Evolutionary conservation across 1,139 yeast genomes (phyloP).

Genomic region (Pichia norvegensis): DNA sequence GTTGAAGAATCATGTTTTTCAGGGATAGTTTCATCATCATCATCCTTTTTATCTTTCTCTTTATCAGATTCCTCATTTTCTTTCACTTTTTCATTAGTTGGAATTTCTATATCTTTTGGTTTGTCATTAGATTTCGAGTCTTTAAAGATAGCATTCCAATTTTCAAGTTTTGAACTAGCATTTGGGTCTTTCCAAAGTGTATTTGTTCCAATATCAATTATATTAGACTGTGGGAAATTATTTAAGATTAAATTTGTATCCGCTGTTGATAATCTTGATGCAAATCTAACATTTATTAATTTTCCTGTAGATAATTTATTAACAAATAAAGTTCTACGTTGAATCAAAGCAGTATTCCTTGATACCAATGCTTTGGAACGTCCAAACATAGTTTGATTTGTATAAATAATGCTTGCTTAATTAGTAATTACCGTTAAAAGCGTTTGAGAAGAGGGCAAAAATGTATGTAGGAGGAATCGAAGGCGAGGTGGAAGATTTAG

Average conservation of each 20-base stretch:
- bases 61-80: conserved; percentile 7
- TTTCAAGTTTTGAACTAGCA: neutral
- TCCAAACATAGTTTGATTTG: conserved; percentile 15
- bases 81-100: neutral
- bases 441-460: neutral
- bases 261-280: conserved; percentile 20
- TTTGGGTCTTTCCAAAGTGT: conserved; percentile 6
- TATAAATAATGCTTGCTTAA: neutral
- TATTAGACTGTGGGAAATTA: neutral
- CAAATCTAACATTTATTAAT: conserved; percentile 7
- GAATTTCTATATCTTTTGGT: neutral
- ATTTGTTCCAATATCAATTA: neutral
- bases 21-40: conserved; percentile 1
- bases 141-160: conserved; percentile 4
- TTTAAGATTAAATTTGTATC: conserved; percentile 10
- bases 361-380: conserved; percentile 15
- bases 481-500: too few relatives aligned
- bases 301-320: neutral
- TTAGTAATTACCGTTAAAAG: neutral
- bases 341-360: conserved; percentile 1
- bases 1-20: conserved; percentile 6
- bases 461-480: neutral
- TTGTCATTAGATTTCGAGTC: conserved; percentile 1
- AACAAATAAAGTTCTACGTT: neutral
- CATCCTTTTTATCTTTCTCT: conserved; percentile 8